Evolutionary conservation across 106 monocot genomes (phyloP).

Genomic region (Gastrodia elata): DNA sequence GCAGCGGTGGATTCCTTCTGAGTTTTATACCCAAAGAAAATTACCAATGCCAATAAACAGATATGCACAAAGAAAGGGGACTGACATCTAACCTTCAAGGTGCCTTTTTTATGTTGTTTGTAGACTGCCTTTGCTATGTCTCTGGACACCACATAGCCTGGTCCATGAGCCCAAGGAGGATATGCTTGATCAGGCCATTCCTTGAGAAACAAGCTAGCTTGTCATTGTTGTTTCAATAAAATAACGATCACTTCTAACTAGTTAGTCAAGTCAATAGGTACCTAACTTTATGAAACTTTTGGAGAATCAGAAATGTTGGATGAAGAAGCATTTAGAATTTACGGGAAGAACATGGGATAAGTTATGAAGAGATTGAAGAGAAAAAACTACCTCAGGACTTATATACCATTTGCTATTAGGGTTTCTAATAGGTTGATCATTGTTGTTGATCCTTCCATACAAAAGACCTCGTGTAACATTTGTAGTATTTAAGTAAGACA

Average conservation of each 20-base stretch:
- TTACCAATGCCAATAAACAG: neutral
- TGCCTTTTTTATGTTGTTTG: conserved; percentile 47
- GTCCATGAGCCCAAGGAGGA: conserved; percentile 99
- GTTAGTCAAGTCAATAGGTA: neutral
- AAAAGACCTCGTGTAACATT: conserved; percentile 37
- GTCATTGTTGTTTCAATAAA: neutral
- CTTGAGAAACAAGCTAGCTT: conserved; percentile 21
- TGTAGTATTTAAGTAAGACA: conserved; percentile 27
- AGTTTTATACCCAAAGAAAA: neutral
- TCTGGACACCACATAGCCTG: conserved; percentile 80
- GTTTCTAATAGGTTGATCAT: conserved; percentile 47
- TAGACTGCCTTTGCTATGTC: conserved; percentile 65
- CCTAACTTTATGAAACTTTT: neutral
- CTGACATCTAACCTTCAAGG: conserved; percentile 39
- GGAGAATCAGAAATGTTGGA: too few species aligned
- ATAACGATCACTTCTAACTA: neutral
- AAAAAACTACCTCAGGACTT: conserved; percentile 42
- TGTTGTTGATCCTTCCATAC: conserved; percentile 52
- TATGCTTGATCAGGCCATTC: conserved; percentile 85
- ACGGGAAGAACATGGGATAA: too few species aligned
- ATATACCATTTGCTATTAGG: conserved; percentile 69
- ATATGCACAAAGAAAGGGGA: neutral
- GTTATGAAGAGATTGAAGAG: too few species aligned
- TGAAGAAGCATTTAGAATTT: too few species aligned
- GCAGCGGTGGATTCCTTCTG: neutral